phyloP scores from a whole-genome alignment of 768 basidiomycete genomes.

The Hygrophoropsis aurantiaca region DNA sequence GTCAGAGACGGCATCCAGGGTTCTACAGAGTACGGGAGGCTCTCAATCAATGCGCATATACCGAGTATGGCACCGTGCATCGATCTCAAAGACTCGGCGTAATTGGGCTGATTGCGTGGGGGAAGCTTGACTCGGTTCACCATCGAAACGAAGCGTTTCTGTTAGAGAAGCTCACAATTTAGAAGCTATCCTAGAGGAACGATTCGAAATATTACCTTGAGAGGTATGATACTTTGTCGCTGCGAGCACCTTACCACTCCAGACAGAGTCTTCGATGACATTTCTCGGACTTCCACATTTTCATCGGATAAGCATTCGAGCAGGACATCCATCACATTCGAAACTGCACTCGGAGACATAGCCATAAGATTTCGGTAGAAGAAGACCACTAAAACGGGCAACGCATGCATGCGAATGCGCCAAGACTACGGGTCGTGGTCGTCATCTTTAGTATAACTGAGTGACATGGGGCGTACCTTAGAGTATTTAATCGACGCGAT shows the following conservation, averaged over 20 bases:
- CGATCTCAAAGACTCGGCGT: conserved; percentile 68
- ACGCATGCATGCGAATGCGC: conserved; percentile 83
- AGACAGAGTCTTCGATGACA: conserved; percentile 83
- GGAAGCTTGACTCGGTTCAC: conserved; percentile 66
- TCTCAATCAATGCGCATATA: conserved; percentile 90
- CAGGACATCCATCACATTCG: conserved; percentile 78
- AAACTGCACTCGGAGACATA: conserved; percentile 65
- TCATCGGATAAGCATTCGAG: conserved; percentile 84
- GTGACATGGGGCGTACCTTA: conserved; percentile 44
- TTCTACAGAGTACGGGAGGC: conserved; percentile 94
- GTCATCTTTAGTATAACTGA: conserved; percentile 8
- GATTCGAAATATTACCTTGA: conserved; percentile 57
- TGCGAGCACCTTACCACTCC: conserved; percentile 91
- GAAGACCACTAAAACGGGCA: conserved; percentile 87
- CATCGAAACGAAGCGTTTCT: conserved; percentile 81
- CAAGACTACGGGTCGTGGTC: conserved; percentile 60
- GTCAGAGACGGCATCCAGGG: conserved; percentile 87
- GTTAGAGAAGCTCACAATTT: conserved; percentile 8
- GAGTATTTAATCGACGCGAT: conserved; percentile 76
- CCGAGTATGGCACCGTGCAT: conserved; percentile 92
- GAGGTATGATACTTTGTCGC: conserved; percentile 76
- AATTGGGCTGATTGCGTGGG: conserved; percentile 62
- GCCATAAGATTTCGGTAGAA: conserved; percentile 87
- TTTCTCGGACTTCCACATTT: conserved; percentile 91
- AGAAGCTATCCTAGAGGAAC: not conserved